phyloP scores from a whole-genome alignment of 2,329 filamentous ascomycete species.

The Macrophomina tecta region DNA sequence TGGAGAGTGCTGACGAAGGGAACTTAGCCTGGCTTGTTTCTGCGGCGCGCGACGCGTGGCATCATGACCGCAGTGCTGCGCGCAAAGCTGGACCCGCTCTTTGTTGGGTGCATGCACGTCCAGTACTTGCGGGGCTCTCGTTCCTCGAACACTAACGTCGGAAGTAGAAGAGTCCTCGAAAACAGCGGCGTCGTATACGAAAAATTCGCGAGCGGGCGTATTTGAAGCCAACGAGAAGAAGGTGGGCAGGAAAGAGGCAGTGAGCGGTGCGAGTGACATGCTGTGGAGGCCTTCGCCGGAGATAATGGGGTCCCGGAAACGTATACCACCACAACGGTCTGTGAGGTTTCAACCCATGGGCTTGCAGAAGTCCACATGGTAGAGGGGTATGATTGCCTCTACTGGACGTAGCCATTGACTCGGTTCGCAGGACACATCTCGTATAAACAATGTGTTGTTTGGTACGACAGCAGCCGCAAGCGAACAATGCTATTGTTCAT shows the following conservation, averaged over 20 bases:
- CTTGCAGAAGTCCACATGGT: too few relatives aligned
- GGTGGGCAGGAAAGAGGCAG: not conserved
- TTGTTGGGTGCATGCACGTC: constrained; percentile 1
- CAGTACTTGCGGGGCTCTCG: not conserved
- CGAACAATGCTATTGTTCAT: too few relatives aligned
- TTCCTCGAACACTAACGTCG: not conserved
- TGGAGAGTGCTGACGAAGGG: not conserved
- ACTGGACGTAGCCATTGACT: too few relatives aligned
- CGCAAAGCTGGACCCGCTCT: not conserved
- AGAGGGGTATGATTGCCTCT: too few relatives aligned
- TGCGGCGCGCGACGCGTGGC: not conserved
- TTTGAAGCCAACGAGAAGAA: not conserved
- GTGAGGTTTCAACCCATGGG: too few relatives aligned
- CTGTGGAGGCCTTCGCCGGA: not conserved
- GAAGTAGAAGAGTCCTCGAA: not conserved
- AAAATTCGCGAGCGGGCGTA: not conserved
- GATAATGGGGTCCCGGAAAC: too few relatives aligned
- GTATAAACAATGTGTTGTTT: too few relatives aligned
- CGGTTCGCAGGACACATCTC: too few relatives aligned
- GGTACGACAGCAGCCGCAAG: too few relatives aligned
- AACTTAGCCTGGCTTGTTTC: not conserved
- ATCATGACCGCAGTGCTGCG: constrained; percentile 1
- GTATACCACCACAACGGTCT: too few relatives aligned
- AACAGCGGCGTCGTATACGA: not conserved
- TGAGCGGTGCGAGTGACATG: not conserved